phyloP scores from a whole-genome alignment of 2,329 filamentous ascomycete genomes.

The Neodidymelliopsis sp. region DNA sequence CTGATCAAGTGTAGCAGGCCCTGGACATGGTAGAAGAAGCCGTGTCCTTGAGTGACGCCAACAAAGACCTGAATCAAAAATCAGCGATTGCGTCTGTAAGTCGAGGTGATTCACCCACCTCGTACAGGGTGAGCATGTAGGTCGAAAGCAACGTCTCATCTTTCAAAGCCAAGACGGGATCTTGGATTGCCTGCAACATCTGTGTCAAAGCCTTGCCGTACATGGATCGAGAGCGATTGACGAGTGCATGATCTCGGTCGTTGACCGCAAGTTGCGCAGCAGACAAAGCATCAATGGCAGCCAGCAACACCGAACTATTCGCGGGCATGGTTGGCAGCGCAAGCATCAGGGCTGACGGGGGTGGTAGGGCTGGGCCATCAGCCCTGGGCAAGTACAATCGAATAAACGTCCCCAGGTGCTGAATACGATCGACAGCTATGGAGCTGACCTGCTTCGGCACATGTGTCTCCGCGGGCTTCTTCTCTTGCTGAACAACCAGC shows the following conservation, averaged over 20 bases:
- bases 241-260: constrained; percentile 37
- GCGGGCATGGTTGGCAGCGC: constrained; percentile 41
- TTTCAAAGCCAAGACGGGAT: constrained; percentile 34
- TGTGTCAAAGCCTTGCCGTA: constrained; percentile 45
- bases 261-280: constrained; percentile 46
- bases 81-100: neutral
- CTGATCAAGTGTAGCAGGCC: constrained; percentile 43
- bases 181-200: constrained; percentile 41
- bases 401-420: constrained; percentile 45
- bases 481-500: constrained; percentile 21
- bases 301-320: constrained; percentile 39
- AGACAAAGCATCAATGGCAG: constrained; percentile 45
- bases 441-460: constrained; percentile 44
- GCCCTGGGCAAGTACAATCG: constrained; percentile 40
- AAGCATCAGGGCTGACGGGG: constrained; percentile 47
- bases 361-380: constrained; percentile 40
- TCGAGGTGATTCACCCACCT: constrained; percentile 25
- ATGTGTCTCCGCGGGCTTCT: constrained; percentile 25
- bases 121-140: constrained; percentile 46
- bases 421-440: constrained; percentile 45
- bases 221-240: constrained; percentile 45
- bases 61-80: constrained; percentile 39
- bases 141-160: constrained; percentile 47
- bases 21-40: constrained; percentile 49
- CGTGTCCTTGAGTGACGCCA: constrained; percentile 42